These are phyloP conservation scores for Volvariella volvacea DNA, from an alignment of 1,284 basidiomycete genomes.

Conservation along the genomic window DNA sequence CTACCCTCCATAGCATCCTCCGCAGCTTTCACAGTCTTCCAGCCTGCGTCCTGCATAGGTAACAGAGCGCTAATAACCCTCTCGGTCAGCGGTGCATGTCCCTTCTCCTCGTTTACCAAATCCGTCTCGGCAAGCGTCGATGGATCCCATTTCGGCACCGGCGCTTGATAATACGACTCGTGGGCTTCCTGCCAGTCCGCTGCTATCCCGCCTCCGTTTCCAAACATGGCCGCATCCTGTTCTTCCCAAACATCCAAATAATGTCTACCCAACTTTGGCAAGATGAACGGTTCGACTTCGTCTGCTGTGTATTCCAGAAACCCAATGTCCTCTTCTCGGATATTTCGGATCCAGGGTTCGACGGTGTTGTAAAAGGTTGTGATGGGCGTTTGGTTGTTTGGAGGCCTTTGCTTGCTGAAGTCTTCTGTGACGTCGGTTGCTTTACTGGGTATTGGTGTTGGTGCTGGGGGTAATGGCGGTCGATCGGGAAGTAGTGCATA, in stretches of 20 bases:
- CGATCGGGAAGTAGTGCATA: conserved; percentile 53
- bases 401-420: conserved; percentile 77
- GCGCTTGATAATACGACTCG: conserved; percentile 31
- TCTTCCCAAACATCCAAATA: conserved; percentile 92
- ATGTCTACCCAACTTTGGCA: conserved; percentile 85
- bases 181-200: conserved; percentile 30
- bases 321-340: conserved; percentile 88
- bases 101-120: conserved; percentile 59
- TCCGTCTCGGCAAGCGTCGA: conserved; percentile 63
- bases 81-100: conserved; percentile 76
- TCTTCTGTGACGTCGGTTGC: conserved; percentile 80
- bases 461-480: conserved; percentile 60
- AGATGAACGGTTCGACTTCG: conserved; percentile 78
- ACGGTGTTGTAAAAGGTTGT: conserved; percentile 79
- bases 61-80: conserved; percentile 75
- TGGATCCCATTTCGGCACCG: conserved; percentile 63
- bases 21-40: conserved; percentile 72
- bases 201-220: conserved; percentile 23
- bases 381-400: conserved; percentile 50
- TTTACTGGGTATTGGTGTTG: conserved; percentile 74
- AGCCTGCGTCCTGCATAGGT: conserved; percentile 57
- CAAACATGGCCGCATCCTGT: conserved; percentile 52
- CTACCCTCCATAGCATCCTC: conserved; percentile 79
- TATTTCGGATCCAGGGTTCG: conserved; percentile 79
- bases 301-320: conserved; percentile 85